These are phyloP conservation scores for Cladorrhinum samala DNA, from an alignment of 495 filamentous ascomycete genomes.

Conservation along the genomic window DNA sequence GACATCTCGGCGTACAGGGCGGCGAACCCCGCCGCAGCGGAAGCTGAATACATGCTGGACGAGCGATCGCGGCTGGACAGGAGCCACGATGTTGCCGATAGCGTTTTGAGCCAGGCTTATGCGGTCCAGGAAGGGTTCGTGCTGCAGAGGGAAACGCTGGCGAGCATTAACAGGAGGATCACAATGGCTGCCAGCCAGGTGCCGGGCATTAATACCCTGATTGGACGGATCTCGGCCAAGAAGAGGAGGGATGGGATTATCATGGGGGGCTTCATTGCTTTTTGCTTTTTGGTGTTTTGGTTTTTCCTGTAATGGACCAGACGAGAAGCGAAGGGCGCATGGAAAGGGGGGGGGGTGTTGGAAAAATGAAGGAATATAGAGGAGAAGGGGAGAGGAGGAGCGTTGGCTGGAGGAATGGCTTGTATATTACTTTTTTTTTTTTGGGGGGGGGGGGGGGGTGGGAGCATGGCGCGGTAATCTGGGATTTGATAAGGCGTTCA, in stretches of 20 bases:
- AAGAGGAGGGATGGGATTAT: conserved; percentile 95
- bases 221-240: conserved; percentile 88
- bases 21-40: conserved; percentile 69
- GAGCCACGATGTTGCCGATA: conserved; percentile 80
- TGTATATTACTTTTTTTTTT: background rate
- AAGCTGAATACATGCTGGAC: conserved; percentile 95
- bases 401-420: too few species aligned
- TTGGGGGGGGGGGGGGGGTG: background rate
- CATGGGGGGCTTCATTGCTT: conserved; percentile 78
- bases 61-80: conserved; percentile 80
- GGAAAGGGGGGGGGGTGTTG: background rate
- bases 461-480: background rate
- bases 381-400: too few species aligned
- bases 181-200: conserved; percentile 82
- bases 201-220: conserved; percentile 88
- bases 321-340: too few species aligned
- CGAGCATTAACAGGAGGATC: conserved; percentile 82
- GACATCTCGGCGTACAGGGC: conserved; percentile 87
- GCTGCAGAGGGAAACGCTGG: conserved; percentile 76
- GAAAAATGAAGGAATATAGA: background rate
- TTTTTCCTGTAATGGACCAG: conserved; percentile 77
- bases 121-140: conserved; percentile 90
- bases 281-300: conserved; percentile 83
- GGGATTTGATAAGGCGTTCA: background rate
- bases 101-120: conserved; percentile 92